Base-by-base conservation (phyloP, 129 eudicot genomes). In the Erigeron canadensis region DNA sequence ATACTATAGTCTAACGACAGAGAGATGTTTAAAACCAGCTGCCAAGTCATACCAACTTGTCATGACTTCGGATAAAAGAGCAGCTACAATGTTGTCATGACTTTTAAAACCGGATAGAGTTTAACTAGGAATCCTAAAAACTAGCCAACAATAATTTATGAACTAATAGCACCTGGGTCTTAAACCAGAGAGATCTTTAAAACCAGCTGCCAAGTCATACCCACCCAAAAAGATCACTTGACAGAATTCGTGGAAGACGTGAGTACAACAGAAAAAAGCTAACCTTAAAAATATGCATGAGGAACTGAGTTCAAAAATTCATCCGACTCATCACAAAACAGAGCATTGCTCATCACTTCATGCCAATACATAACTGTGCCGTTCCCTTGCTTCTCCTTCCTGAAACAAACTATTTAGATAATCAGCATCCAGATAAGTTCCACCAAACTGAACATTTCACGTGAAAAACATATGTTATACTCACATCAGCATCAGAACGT, bases 401-500 rank as follows among this genome's bases (percentile, higher is more conserved):
- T 86, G 83, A 46, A 82, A 75, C 47, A 67, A 6, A 69, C 70
- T 17, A 23, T 15, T 23, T 6, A 74, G 41, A 5, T 43, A 23
- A 42, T 17, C 67, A 80, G 17, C 21, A 43, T 55, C 28, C 16
- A 13, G 9, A 4, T 3, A 34, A 57, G 8, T 16, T 40, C 28
- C 10, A 23, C 19, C 50, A 13, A 21, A 43, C n/a, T 43, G 16
- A 18, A 5, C 7, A 18, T 17, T 17, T 23, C 11, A 18, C 10
- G n/a, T n/a, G n/a, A 44, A 23, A 19, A 15, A 16, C 16, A 44
- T n/a, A 12, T 8, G 22, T 12, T 22, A 12, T 15, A 83, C 93
- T 90, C 69, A 88, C 99, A 23, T 95, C 97, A 63, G 86, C 89
- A 80, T 90, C 97, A 51, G 94, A 86, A 22, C 81, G 84, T 37